phyloP scores from a whole-genome alignment of 1,284 basidiomycete genomes.

The Rhodotorula sp. region DNA sequence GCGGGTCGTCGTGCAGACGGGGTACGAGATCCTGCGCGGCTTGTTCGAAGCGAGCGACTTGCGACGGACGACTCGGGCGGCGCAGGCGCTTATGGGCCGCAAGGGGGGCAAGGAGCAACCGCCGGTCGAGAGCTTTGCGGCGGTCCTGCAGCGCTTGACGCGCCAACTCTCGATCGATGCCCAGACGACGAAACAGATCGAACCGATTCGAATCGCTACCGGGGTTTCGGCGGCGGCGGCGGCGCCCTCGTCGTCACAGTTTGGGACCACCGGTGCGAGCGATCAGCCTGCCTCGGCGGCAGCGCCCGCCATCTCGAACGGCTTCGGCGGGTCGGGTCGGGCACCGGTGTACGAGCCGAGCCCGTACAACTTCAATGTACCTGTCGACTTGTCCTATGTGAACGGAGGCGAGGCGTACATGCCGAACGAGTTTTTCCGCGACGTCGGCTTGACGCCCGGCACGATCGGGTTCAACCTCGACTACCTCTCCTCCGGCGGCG shows the following conservation, averaged over 20 bases:
- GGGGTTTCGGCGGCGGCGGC: not conserved
- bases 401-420: not conserved
- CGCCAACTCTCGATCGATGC: conserved; percentile 1
- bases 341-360: not conserved
- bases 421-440: conserved; percentile 22
- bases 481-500: not conserved
- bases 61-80: conserved; percentile 24
- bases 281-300: not conserved
- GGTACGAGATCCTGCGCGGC: conserved; percentile 28
- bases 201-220: too few relatives aligned
- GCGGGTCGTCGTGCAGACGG: conserved; percentile 23
- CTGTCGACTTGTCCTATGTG: not conserved
- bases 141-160: conserved; percentile 10
- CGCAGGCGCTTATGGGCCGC: conserved; percentile 12
- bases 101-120: not conserved
- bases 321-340: not conserved
- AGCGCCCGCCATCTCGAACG: not conserved
- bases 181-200: not conserved
- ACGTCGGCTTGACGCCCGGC: conserved; percentile 9
- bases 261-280: too few relatives aligned
- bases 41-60: conserved; percentile 35
- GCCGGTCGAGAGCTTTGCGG: conserved; percentile 21
- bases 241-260: not conserved
- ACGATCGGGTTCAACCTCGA: conserved; percentile 3
- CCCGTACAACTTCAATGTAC: not conserved